Base-by-base conservation (phyloP, 208 protist species). In the Wallacemonas collosoma region DNA sequence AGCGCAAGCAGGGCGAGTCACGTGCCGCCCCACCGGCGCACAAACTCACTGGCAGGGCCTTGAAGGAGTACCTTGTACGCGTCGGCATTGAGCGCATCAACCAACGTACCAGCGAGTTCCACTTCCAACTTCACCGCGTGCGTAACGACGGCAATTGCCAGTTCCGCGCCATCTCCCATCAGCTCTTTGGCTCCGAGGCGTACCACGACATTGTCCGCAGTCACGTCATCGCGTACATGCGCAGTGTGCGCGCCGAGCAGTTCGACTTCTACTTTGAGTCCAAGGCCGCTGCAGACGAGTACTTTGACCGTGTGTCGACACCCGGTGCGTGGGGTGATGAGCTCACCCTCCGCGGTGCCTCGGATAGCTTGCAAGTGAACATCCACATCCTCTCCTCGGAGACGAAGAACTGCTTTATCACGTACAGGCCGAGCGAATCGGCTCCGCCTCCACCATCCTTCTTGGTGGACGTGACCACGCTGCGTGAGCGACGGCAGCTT, bases 81-180 rank as follows among this genome's bases (percentile, higher is more conserved):
- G 75, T 92, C 9, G 89, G 89, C 1, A 82, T 73, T 55, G 39
- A 82, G 72, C 82, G 88, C 9, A 70, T 96, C 44, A 57, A 83
- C 44, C 63, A 84, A 43, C 91, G 91, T 7, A 58, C 93, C 7
- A 80, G 76, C 61, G 76, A 90, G 40, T 73, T 96, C 26, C 71
- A 82, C 53, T 79, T 96, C 14, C 60, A 81, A 15, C 62, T 86
- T 26, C 76, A 86, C 66, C 79, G 73, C 57, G 81, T 96, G 17
- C 82, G 83, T 40, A 85, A 92, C 76, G 93, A 97, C 71, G 93
- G 93, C 50, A 97, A 97, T 75, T 97, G 93, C 66, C 91, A 95
- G 69, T 97, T 97, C 74, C 84, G 90, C 45, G 85, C 90, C 65
- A 83, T 97, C 72, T 79, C 90, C 2, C 86, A 94, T n/a, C 93